phyloP scores from a whole-genome alignment of 495 filamentous ascomycete genomes.

The Podospora conica region DNA sequence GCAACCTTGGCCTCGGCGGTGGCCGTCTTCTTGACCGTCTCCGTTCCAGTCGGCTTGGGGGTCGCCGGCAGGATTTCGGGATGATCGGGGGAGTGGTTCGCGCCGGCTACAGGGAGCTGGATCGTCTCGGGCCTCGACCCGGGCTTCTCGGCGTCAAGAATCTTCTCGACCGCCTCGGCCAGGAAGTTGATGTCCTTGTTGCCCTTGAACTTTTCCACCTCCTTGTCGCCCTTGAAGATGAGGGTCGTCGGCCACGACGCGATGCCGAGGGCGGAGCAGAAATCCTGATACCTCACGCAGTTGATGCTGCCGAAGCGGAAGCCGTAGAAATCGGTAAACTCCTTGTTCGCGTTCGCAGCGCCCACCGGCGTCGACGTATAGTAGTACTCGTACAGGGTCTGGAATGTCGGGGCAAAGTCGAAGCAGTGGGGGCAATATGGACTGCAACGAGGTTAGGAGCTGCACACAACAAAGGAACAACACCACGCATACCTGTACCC shows the following conservation, averaged over 20 bases:
- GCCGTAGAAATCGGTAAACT: slow-evolving; percentile 70
- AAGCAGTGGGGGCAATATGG: slow-evolving; percentile 73
- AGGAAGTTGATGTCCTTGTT: slow-evolving; percentile 54
- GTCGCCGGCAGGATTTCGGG: neutral
- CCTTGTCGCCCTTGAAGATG: slow-evolving; percentile 77
- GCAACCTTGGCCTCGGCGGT: neutral
- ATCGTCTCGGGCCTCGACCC: slow-evolving; percentile 62
- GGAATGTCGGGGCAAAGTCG: slow-evolving; percentile 74
- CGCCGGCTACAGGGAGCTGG: slow-evolving; percentile 36
- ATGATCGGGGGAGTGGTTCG: slow-evolving; percentile 12
- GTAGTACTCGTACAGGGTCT: slow-evolving; percentile 94
- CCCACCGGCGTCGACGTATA: slow-evolving; percentile 74
- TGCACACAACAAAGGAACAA: neutral
- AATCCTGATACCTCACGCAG: slow-evolving; percentile 71
- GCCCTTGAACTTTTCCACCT: slow-evolving; percentile 54
- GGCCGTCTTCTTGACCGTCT: slow-evolving; percentile 32
- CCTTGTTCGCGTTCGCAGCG: slow-evolving; percentile 23
- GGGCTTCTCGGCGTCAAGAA: slow-evolving; percentile 69
- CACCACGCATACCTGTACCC: slow-evolving; percentile 39
- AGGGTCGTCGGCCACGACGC: slow-evolving; percentile 63
- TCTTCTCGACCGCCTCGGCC: slow-evolving; percentile 66
- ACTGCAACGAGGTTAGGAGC: slow-evolving; percentile 27
- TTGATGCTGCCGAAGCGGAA: slow-evolving; percentile 84
- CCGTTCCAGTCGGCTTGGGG: slow-evolving; percentile 24
- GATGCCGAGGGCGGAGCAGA: slow-evolving; percentile 62